These are phyloP conservation scores for Gossypium armourianum DNA, from an alignment of 441 rosid genomes.

Conservation along the genomic window DNA sequence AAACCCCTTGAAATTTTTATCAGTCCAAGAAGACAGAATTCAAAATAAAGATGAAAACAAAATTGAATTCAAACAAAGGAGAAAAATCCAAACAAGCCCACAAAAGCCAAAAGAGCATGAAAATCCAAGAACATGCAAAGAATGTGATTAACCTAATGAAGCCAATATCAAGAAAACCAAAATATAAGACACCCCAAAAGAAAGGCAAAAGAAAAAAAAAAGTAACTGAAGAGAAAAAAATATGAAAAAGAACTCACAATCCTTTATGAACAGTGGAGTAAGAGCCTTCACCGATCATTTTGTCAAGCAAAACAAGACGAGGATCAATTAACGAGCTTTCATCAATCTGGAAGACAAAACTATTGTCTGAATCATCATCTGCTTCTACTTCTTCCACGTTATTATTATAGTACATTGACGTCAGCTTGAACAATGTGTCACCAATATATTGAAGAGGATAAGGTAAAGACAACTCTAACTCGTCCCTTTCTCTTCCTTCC, in stretches of 20 bases:
- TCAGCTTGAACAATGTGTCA: constrained; percentile 6
- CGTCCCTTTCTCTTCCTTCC: constrained; percentile 13
- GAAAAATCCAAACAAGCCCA: neutral
- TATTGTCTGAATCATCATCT: constrained; percentile 13
- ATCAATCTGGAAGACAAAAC: constrained; percentile 31
- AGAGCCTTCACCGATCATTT: constrained; percentile 40
- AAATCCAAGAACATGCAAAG: constrained; percentile 16
- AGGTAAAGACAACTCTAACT: constrained; percentile 22
- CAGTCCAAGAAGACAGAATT: neutral
- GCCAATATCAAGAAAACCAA: constrained; percentile 11
- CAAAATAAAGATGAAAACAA: neutral
- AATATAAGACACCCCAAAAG: neutral
- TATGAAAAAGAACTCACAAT: constrained; percentile 28
- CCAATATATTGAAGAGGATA: neutral
- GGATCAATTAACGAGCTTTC: constrained; percentile 32
- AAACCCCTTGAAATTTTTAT: constrained; percentile 7
- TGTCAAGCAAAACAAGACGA: constrained; percentile 19
- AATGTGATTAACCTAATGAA: constrained; percentile 17
- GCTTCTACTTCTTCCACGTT: constrained; percentile 20
- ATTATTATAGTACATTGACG: constrained; percentile 5
- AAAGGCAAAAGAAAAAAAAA: neutral
- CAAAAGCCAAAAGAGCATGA: neutral
- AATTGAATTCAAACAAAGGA: neutral
- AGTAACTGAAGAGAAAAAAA: neutral
- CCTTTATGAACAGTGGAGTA: constrained; percentile 36